Conservation (phyloP, 208 protist genomes). For the Leishmania gerbilli region DNA sequence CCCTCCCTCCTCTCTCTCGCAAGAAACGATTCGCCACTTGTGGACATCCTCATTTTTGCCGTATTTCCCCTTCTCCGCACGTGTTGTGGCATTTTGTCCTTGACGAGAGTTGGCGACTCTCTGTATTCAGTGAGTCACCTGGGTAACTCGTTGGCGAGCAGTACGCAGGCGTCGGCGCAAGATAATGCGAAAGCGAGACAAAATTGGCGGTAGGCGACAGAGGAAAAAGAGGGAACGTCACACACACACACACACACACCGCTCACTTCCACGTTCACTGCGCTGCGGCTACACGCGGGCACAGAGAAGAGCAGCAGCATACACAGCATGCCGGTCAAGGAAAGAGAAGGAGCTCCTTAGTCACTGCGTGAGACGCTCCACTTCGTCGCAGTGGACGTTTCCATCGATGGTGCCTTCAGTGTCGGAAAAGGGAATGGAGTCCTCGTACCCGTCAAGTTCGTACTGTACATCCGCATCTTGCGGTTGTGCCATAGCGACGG, state of each 20-base stretch:
- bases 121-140: neutral
- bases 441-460: slow-evolving; percentile 57
- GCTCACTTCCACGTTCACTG: no score
- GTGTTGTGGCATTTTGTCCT: neutral
- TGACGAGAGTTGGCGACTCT: neutral
- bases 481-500: neutral
- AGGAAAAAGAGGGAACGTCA: neutral
- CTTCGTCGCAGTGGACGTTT: slow-evolving; percentile 31
- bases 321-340: neutral
- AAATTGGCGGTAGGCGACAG: neutral
- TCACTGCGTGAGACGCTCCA: slow-evolving; percentile 27
- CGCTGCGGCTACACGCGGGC: neutral
- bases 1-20: neutral
- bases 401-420: slow-evolving; percentile 28
- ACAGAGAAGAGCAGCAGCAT: neutral
- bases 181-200: neutral
- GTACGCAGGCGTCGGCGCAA: neutral
- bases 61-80: neutral
- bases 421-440: slow-evolving; percentile 68
- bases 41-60: neutral
- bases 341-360: neutral
- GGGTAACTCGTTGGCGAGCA: neutral
- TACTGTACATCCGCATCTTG: slow-evolving; percentile 17
- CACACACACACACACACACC: neutral
- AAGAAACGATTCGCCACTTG: neutral